Conservation (phyloP, 805 yeast genomes). For the Yarrowia phangngaensis region DNA sequence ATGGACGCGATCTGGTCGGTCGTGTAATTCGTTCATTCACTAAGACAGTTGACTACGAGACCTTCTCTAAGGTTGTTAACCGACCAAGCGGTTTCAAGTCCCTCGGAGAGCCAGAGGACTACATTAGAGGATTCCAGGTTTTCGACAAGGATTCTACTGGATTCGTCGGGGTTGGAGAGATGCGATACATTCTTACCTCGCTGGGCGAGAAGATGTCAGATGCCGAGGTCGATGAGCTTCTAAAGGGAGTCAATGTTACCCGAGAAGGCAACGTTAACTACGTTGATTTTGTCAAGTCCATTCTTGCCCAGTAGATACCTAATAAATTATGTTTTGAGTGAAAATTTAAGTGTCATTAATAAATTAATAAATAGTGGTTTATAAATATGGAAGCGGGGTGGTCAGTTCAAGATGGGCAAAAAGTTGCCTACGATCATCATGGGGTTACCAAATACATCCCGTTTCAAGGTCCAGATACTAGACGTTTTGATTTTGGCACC, state of each 20-base stretch:
- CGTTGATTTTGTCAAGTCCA: slow-evolving; percentile 85
- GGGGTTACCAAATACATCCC: slow-evolving; percentile 95
- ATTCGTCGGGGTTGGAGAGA: slow-evolving; percentile 93
- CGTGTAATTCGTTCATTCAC: not conserved
- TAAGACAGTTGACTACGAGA: slow-evolving; percentile 62
- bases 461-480: slow-evolving; percentile 86
- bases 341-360: not conserved
- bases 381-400: not conserved
- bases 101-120: slow-evolving; percentile 86
- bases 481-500: slow-evolving; percentile 58
- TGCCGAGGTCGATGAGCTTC: slow-evolving; percentile 88
- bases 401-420: slow-evolving; percentile 55
- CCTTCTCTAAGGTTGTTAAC: slow-evolving; percentile 69
- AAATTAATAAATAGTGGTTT: not conserved
- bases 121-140: slow-evolving; percentile 93
- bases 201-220: slow-evolving; percentile 92
- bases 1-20: not conserved
- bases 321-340: slow-evolving; percentile 24
- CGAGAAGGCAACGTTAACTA: slow-evolving; percentile 94
- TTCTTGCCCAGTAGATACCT: slow-evolving; percentile 68
- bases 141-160: slow-evolving; percentile 96
- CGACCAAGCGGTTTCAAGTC: slow-evolving; percentile 87
- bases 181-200: slow-evolving; percentile 89
- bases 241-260: slow-evolving; percentile 91
- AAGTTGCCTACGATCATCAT: slow-evolving; percentile 96